These are phyloP conservation scores for Tuctoria greenei DNA, from an alignment of 176 grass and related monocot genomes.

Conservation along the genomic window DNA sequence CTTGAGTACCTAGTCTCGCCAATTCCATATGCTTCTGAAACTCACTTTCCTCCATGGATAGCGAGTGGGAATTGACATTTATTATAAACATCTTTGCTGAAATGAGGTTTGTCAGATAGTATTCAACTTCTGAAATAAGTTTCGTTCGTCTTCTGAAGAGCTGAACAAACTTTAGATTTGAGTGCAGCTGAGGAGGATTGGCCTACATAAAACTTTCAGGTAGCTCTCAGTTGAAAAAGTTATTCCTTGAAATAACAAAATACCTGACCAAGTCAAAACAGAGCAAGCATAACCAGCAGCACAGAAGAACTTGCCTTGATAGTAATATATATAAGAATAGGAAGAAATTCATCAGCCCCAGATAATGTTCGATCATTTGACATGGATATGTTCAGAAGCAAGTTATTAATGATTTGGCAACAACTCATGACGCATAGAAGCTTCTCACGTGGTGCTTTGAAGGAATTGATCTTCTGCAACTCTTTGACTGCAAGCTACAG, in stretches of 20 bases:
- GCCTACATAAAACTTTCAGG: conserved; percentile 49
- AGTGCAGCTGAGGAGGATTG: conserved; percentile 92
- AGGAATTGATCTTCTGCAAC: conserved; percentile 88
- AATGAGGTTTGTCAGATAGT: conserved; percentile 88
- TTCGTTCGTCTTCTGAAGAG: conserved; percentile 82
- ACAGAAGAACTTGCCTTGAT: conserved; percentile 70
- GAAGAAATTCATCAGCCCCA: conserved; percentile 95
- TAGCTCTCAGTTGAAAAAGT: conserved; percentile 7
- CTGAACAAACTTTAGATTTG: conserved; percentile 89
- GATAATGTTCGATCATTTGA: conserved; percentile 56
- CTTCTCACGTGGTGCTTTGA: conserved; percentile 81
- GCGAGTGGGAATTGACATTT: conserved; percentile 58
- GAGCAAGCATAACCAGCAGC: conserved; percentile 28
- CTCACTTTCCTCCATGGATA: conserved; percentile 79
- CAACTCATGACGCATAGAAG: conserved; percentile 86
- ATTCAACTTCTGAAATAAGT: conserved; percentile 94
- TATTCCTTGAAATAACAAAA: neutral
- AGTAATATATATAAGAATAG: conserved; percentile 88
- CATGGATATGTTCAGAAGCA: conserved; percentile 80
- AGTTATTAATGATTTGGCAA: conserved; percentile 94
- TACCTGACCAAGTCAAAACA: conserved; percentile 1
- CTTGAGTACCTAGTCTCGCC: conserved; percentile 55
- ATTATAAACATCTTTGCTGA: conserved; percentile 86
- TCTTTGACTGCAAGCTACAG: conserved; percentile 89
- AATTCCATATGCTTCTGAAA: conserved; percentile 74